Evolutionary conservation across 1,284 basidiomycete species (phyloP).

Genomic region (Cutaneotrichosporon daszewskae): DNA sequence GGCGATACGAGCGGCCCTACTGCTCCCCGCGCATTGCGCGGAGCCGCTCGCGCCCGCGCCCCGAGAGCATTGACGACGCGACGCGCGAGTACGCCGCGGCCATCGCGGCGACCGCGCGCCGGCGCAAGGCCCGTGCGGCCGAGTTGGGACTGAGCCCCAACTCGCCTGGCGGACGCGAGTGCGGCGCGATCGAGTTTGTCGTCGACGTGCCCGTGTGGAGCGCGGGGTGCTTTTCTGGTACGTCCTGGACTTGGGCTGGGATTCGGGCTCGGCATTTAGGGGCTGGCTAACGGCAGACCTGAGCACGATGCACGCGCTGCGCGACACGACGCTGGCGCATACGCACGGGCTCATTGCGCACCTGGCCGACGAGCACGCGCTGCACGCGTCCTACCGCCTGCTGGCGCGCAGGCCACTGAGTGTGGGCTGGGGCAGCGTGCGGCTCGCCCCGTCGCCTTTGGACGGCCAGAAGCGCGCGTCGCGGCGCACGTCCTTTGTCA

Average conservation of each 20-base stretch:
- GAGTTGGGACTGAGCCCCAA: slow-evolving; percentile 5
- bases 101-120: slow-evolving; percentile 3
- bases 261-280: background rate
- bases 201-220: slow-evolving; percentile 47
- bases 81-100: slow-evolving; percentile 9
- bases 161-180: slow-evolving; percentile 20
- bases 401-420: slow-evolving; percentile 33
- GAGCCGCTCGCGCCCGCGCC: slow-evolving; percentile 13
- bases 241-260: slow-evolving; percentile 6
- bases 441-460: slow-evolving; percentile 32
- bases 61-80: slow-evolving; percentile 5
- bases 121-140: slow-evolving; percentile 11
- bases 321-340: slow-evolving; percentile 44
- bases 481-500: slow-evolving; percentile 28
- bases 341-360: slow-evolving; percentile 40
- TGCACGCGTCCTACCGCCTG: slow-evolving; percentile 40
- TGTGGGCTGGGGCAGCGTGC: slow-evolving; percentile 40
- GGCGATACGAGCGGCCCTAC: slow-evolving; percentile 8
- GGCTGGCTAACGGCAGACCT: slow-evolving; percentile 29
- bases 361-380: slow-evolving; percentile 29
- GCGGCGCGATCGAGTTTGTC: slow-evolving; percentile 40
- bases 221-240: slow-evolving; percentile 44
- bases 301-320: slow-evolving; percentile 44
- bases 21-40: slow-evolving; percentile 14
- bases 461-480: slow-evolving; percentile 12